phyloP scores from a whole-genome alignment of 1,139 yeast genomes.

The Lodderomyces orthopsilosis region DNA sequence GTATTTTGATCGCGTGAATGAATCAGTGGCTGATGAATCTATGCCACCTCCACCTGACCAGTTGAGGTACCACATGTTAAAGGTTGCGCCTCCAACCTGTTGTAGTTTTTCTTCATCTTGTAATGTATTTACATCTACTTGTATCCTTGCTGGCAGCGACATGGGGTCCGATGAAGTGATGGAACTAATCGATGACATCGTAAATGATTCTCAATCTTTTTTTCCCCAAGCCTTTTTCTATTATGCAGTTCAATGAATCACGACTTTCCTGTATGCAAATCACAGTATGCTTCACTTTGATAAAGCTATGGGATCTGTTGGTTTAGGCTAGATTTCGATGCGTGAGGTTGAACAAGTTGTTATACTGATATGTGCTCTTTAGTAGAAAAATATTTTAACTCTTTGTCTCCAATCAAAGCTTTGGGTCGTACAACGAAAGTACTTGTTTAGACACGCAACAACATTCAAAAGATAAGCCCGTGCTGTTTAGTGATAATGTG shows the following conservation, averaged over 20 bases:
- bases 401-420: no score
- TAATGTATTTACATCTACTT: slow-evolving; percentile 64
- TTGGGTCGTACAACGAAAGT: no score
- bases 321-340: no score
- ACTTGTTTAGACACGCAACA: no score
- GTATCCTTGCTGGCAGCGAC: slow-evolving; percentile 54
- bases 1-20: slow-evolving; percentile 30
- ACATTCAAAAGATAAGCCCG: no score
- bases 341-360: no score
- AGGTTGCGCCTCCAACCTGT: slow-evolving; percentile 69
- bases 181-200: slow-evolving; percentile 7
- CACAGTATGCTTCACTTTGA: no score
- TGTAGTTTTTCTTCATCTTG: slow-evolving; percentile 67
- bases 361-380: no score
- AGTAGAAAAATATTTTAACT: no score
- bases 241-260: neutral
- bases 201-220: neutral
- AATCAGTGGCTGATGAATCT: slow-evolving; percentile 37
- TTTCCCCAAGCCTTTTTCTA: neutral
- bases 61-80: slow-evolving; percentile 84
- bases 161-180: slow-evolving; percentile 12
- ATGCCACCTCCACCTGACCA: slow-evolving; percentile 66
- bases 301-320: no score
- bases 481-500: no score
- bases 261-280: neutral